These are phyloP conservation scores for Luzula sylvatica DNA, from an alignment of 176 grass and related monocot species.

Conservation along the genomic window DNA sequence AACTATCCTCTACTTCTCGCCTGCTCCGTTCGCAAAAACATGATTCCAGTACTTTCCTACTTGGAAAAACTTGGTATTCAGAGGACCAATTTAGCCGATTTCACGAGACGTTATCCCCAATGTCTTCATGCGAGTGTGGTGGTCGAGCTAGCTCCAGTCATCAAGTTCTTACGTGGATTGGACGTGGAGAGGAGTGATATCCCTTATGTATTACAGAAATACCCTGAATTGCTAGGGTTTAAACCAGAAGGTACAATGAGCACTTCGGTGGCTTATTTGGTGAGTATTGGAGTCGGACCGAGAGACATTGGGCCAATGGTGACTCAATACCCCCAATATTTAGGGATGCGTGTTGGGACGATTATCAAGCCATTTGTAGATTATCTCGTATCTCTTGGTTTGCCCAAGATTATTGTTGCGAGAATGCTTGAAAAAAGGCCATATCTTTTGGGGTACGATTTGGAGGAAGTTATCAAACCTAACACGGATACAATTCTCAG, in stretches of 20 bases:
- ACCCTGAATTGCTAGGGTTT: conserved; percentile 72
- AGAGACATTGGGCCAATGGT: conserved; percentile 94
- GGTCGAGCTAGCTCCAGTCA: conserved; percentile 65
- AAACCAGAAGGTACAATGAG: conserved; percentile 93
- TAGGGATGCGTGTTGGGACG: conserved; percentile 81
- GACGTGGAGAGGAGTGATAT: conserved; percentile 87
- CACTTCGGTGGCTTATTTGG: conserved; percentile 82
- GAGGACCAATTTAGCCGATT: conserved; percentile 54
- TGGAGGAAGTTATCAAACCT: conserved; percentile 73
- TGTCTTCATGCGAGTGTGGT: conserved; percentile 86
- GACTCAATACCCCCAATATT: conserved; percentile 81
- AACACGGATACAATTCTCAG: conserved; percentile 59
- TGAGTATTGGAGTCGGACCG: conserved; percentile 68
- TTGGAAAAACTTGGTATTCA: conserved; percentile 85
- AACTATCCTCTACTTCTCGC: conserved; percentile 69
- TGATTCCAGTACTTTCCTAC: conserved; percentile 88
- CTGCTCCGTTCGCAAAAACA: conserved; percentile 80
- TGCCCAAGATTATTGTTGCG: conserved; percentile 64
- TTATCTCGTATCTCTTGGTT: conserved; percentile 57
- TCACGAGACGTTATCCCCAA: conserved; percentile 45
- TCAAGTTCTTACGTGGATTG: conserved; percentile 74
- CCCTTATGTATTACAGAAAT: conserved; percentile 66
- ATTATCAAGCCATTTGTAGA: conserved; percentile 81
- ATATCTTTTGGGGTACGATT: conserved; percentile 75
- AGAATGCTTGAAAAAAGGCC: conserved; percentile 86